Base-by-base conservation (phyloP, 306 rosid genomes). In the Comarum palustre region DNA sequence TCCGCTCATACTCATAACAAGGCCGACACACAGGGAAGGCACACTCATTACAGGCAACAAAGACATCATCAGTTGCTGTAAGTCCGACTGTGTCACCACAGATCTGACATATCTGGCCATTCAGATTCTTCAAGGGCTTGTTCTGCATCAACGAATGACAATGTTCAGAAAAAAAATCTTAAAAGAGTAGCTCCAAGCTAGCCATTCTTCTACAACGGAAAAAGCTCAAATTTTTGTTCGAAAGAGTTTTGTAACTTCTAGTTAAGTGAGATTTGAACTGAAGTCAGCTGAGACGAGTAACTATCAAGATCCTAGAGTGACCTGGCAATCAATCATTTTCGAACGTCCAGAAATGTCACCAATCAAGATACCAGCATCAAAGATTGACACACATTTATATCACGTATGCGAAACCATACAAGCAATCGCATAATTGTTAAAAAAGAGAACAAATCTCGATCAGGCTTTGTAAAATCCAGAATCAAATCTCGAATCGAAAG, bases 11-110 rank as follows among this genome's bases (percentile, higher is more conserved):
- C 80, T 91, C 99, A 65, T 95, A 95, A 72, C 99, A 95, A 66
- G 93, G 89, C 58, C 96, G 89, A 62, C 99, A 95, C 71, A 95
- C 96, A 8, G 99, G 99, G 79, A 88, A 95, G 3, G 92, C 99
- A 74, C 99, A 95, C 84, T 95, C 99, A 61, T 91, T 90, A 83
- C 99, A 95, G 74, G 97, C 97, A 67, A 90, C 99, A 85, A 95
- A 95, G 27, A 88, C 84, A 64, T 95, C 99, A n/a, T 96, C 96
- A 5, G 84, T 61, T 55, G 89, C 84, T 8, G 95, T 84, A 36
- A 78, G 82, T 67, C 96, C 97, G 71, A 92, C 97, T 46, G 84
- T 76, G 74, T 90, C 99, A 31, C 93, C 96, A 68, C 99, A 95
- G 71, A 95, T 95, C 84, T 95, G 96, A 75, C 99, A 95, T 75